Evolutionary conservation across 192 early-diverging fungal species (phyloP).

Genomic region (Backusella macrospora): DNA sequence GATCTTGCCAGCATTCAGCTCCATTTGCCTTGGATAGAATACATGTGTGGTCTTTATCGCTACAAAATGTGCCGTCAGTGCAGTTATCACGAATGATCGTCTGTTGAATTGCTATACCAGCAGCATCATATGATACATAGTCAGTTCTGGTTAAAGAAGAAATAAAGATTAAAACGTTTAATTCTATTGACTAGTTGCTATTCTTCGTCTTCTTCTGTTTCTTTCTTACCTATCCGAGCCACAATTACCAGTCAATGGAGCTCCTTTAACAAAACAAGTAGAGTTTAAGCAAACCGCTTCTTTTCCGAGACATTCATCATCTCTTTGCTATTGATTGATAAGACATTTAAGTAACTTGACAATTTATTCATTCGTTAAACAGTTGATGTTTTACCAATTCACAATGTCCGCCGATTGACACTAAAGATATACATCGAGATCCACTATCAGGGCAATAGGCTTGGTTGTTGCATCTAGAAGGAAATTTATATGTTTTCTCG

Average conservation of each 20-base stretch:
- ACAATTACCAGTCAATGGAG: slow-evolving; percentile 38
- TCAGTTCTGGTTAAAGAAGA: slow-evolving; percentile 26
- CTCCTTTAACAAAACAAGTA: slow-evolving; percentile 33
- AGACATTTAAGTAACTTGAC: not conserved
- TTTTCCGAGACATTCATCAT: slow-evolving; percentile 37
- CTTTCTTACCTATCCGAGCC: slow-evolving; percentile 32
- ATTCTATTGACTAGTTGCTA: too few relatives aligned
- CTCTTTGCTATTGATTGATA: slow-evolving; percentile 32
- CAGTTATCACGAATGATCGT: slow-evolving; percentile 42
- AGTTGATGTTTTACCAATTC: slow-evolving; percentile 28
- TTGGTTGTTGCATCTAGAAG: slow-evolving; percentile 27
- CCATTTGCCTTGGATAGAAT: slow-evolving; percentile 25
- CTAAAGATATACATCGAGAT: slow-evolving; percentile 32
- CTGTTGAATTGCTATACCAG: slow-evolving; percentile 24
- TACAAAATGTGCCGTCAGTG: slow-evolving; percentile 36
- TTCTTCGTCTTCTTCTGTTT: not conserved
- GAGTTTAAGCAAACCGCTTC: slow-evolving; percentile 37
- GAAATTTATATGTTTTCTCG: slow-evolving; percentile 16
- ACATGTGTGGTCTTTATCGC: slow-evolving; percentile 7
- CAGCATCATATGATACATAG: slow-evolving; percentile 36
- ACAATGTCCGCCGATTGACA: slow-evolving; percentile 29
- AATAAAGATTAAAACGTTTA: not conserved
- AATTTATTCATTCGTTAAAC: not conserved
- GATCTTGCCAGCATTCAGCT: slow-evolving; percentile 37
- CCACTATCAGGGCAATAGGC: slow-evolving; percentile 40